Conservation (phyloP, 805 yeast genomes). For the Candida odintsovae region DNA sequence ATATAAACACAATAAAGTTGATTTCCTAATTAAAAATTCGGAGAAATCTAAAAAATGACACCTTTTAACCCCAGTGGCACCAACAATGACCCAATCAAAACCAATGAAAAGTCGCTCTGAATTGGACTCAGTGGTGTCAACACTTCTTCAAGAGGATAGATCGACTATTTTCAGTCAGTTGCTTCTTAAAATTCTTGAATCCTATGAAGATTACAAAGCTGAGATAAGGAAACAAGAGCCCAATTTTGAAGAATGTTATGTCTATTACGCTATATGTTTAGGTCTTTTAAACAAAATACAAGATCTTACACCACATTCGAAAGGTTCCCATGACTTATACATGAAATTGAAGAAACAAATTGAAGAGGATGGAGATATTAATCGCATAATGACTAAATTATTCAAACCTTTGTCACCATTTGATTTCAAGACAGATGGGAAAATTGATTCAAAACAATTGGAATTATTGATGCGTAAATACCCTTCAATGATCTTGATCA, state of each 20-base stretch:
- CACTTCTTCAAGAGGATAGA: background rate
- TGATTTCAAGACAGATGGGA: constrained; percentile 12
- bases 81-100: background rate
- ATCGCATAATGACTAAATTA: background rate
- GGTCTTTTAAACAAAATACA: background rate
- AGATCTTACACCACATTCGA: background rate
- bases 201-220: background rate
- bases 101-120: background rate
- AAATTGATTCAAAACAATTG: constrained; percentile 10
- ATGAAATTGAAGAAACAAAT: background rate
- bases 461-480: constrained; percentile 10
- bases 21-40: too few relatives aligned
- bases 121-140: background rate
- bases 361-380: background rate
- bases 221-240: background rate
- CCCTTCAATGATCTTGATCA: constrained; percentile 38
- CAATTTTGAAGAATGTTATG: background rate
- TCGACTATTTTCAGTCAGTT: background rate
- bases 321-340: background rate
- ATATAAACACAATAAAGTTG: too few relatives aligned
- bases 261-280: background rate
- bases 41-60: background rate
- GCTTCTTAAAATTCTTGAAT: background rate
- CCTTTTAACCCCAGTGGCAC: background rate
- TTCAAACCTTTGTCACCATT: constrained; percentile 1